Percentiles rank a stretch among this genome's conserved stretches.
Evolutionary conservation across 192 early-diverging fungal genomes (phyloP).

Genomic region (Backusella mclennaniae): DNA sequence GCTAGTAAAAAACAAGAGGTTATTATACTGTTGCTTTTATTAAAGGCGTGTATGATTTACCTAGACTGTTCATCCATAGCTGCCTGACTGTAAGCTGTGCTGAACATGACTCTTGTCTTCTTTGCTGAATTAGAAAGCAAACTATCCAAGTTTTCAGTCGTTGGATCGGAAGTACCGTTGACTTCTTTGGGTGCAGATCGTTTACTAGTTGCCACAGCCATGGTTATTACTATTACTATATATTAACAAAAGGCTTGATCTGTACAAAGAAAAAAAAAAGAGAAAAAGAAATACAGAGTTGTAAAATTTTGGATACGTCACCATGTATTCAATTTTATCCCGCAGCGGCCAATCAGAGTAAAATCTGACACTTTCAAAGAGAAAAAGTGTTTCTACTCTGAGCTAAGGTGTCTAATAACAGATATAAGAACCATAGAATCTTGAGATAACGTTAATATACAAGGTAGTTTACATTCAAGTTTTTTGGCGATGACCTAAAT

Average conservation of each 20-base stretch:
- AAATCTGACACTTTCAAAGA: not conserved
- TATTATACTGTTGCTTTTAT: not conserved
- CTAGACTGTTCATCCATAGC: slow-evolving; percentile 41
- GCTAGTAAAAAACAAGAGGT: slow-evolving; percentile 26
- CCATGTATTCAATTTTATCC: not conserved
- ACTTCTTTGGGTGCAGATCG: slow-evolving; percentile 15
- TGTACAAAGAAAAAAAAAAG: not conserved
- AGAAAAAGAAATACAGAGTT: not conserved
- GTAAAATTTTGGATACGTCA: not conserved
- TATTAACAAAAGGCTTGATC: not conserved
- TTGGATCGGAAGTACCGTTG: slow-evolving; percentile 5
- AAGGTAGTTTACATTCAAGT: not conserved
- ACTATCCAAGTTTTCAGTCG: slow-evolving; percentile 4
- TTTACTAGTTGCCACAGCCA: slow-evolving; percentile 26
- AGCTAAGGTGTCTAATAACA: not conserved
- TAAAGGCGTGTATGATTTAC: slow-evolving; percentile 6
- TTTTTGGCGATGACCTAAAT: not conserved
- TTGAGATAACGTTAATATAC: not conserved
- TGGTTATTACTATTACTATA: slow-evolving; percentile 9
- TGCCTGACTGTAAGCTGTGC: slow-evolving; percentile 35
- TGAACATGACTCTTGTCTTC: slow-evolving; percentile 32
- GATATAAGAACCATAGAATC: no score
- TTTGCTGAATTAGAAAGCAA: slow-evolving; percentile 29
- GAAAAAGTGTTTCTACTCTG: not conserved
- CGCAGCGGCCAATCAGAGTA: not conserved